These are phyloP conservation scores for Scleroderma bovista DNA, from an alignment of 768 basidiomycete genomes.

Conservation along the genomic window DNA sequence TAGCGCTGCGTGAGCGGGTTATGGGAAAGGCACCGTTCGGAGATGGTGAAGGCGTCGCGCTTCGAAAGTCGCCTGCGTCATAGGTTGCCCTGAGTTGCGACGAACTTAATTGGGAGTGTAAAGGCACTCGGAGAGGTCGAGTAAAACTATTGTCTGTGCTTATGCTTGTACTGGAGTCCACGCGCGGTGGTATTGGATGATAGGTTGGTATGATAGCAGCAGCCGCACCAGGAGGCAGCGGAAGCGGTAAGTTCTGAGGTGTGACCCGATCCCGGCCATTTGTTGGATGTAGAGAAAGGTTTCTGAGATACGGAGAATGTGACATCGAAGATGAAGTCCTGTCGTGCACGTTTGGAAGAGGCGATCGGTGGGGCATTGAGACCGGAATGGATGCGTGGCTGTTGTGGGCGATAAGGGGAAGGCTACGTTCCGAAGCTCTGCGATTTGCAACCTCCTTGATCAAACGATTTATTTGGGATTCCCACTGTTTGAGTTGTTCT, in stretches of 20 bases:
- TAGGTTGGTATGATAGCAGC: conserved; percentile 18
- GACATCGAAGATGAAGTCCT: conserved; percentile 32
- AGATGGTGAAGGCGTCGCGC: conserved; percentile 32
- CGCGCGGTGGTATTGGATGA: conserved; percentile 43
- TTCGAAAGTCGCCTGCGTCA: conserved; percentile 36
- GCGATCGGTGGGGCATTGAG: conserved; percentile 28
- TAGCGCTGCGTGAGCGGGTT: conserved; percentile 69
- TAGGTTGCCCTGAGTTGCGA: conserved; percentile 51
- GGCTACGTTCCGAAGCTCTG: conserved; percentile 59
- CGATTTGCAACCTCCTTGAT: conserved; percentile 73
- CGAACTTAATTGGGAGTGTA: conserved; percentile 70
- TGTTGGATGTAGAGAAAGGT: conserved; percentile 28
- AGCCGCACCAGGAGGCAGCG: conserved; percentile 27
- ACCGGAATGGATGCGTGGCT: conserved; percentile 39
- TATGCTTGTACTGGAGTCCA: conserved; percentile 42
- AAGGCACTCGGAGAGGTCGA: conserved; percentile 37
- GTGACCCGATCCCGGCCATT: conserved; percentile 31
- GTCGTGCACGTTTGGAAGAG: conserved; percentile 32
- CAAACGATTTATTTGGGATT: conserved; percentile 79
- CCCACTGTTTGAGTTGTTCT: conserved; percentile 92
- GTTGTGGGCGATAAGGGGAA: conserved; percentile 45
- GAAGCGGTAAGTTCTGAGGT: conserved; percentile 40
- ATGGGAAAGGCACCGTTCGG: conserved; percentile 19
- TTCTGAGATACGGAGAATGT: conserved; percentile 25
- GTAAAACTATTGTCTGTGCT: conserved; percentile 36